phyloP scores from a whole-genome alignment of 129 eudicot species.

The Smallanthus sonchifolius region DNA sequence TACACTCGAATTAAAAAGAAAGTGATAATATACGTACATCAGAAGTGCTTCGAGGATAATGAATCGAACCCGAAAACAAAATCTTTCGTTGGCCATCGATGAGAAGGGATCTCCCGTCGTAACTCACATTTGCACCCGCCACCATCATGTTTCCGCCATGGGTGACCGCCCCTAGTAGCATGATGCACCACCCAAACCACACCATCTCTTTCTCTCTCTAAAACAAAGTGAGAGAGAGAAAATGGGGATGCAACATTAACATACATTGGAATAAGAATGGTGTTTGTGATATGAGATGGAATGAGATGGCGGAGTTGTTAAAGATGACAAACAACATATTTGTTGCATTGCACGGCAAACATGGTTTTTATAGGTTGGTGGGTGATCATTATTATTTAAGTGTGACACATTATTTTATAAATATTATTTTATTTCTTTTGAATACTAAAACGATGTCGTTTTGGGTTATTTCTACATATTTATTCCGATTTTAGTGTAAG shows the following conservation, averaged over 20 bases:
- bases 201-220: constrained; percentile 26
- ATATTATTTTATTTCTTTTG: neutral
- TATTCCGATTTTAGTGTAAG: neutral
- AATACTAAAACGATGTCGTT: neutral
- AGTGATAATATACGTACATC: constrained; percentile 44
- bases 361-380: constrained; percentile 40
- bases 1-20: neutral
- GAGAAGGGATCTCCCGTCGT: constrained; percentile 83
- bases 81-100: constrained; percentile 60
- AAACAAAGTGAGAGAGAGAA: constrained; percentile 5
- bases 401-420: constrained; percentile 10
- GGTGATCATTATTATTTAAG: constrained; percentile 24
- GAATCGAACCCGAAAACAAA: constrained; percentile 88
- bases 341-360: constrained; percentile 46
- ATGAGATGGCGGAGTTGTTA: constrained; percentile 42
- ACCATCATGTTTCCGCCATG: constrained; percentile 16
- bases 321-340: constrained; percentile 30
- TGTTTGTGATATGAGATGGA: constrained; percentile 22
- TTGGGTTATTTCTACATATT: neutral
- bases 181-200: constrained; percentile 38
- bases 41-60: constrained; percentile 90
- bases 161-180: constrained; percentile 23
- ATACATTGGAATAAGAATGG: neutral
- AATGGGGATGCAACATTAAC: neutral
- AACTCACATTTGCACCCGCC: constrained; percentile 44